phyloP scores from a whole-genome alignment of 129 eudicot genomes.

The Chrysanthemum seticuspe region DNA sequence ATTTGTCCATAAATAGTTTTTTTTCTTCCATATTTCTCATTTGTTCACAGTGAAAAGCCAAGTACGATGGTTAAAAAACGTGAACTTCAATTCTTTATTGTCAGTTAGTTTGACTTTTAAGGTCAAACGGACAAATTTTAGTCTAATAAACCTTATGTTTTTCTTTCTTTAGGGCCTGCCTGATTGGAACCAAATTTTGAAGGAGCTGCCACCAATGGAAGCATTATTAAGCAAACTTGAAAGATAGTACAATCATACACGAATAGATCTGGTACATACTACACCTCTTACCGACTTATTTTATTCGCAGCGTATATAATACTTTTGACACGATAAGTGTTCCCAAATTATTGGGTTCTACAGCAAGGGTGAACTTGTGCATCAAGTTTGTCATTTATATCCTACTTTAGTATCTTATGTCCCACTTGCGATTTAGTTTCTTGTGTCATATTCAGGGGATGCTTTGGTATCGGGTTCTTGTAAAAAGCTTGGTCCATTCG shows the following conservation, averaged over 20 bases:
- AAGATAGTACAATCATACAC: conserved; percentile 44
- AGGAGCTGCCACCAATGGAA: conserved; percentile 94
- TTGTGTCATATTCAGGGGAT: neutral
- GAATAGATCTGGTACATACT: conserved; percentile 16
- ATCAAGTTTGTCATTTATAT: conserved; percentile 10
- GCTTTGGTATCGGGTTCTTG: conserved; percentile 32
- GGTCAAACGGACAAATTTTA: conserved; percentile 21
- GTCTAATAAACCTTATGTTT: neutral
- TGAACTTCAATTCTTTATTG: neutral
- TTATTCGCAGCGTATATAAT: neutral
- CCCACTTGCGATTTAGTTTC: conserved; percentile 7
- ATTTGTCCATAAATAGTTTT: neutral
- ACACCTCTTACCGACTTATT: neutral
- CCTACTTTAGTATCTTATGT: conserved; percentile 20
- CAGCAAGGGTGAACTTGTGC: conserved; percentile 22
- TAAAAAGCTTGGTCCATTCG: conserved; percentile 12
- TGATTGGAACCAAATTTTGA: conserved; percentile 83
- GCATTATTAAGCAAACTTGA: conserved; percentile 89
- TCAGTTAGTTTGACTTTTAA: conserved; percentile 9
- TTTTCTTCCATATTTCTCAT: neutral
- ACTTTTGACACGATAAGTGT: neutral
- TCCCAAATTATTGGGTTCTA: conserved; percentile 8
- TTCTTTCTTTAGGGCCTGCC: conserved; percentile 65
- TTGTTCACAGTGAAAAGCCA: conserved; percentile 3
- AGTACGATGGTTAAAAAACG: conserved; percentile 1